A percentile compares a stretch with the other conserved stretches of the same genome.
phyloP scores from a whole-genome alignment of 306 rosid genomes.

The Sindora glabra region DNA sequence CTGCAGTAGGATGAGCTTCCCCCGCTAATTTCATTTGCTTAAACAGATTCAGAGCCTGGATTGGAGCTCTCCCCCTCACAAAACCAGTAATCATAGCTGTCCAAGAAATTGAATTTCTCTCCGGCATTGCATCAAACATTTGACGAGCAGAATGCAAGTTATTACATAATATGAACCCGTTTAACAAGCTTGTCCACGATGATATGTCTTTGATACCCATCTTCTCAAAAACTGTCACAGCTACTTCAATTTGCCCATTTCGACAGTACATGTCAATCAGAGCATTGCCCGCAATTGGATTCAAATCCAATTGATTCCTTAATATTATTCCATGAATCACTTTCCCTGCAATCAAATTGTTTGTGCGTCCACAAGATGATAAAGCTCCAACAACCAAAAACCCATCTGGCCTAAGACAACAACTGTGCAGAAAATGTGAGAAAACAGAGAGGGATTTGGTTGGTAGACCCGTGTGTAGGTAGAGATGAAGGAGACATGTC shows the following conservation, averaged over 20 bases:
- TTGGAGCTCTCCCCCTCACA: conserved; percentile 17
- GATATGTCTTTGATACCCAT: conserved; percentile 11
- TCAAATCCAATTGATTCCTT: conserved; percentile 8
- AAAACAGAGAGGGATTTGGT: conserved; percentile 3
- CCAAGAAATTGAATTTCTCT: conserved; percentile 20
- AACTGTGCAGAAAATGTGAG: background rate
- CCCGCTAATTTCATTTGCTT: background rate
- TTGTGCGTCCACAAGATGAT: conserved; percentile 15
- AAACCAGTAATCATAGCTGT: conserved; percentile 16
- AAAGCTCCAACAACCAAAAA: conserved; percentile 13
- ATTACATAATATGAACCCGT: background rate
- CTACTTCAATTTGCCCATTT: conserved; percentile 10
- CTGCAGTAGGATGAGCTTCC: background rate
- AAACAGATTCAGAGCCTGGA: conserved; percentile 20
- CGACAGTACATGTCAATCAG: conserved; percentile 19
- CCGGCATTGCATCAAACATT: conserved; percentile 15
- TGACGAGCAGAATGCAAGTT: background rate
- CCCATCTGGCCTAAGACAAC: conserved; percentile 10
- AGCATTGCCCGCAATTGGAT: conserved; percentile 11
- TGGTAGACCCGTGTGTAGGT: conserved; percentile 9
- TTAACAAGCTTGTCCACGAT: conserved; percentile 11
- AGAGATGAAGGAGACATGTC: conserved; percentile 18
- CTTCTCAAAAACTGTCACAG: conserved; percentile 1
- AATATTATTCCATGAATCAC: conserved; percentile 17
- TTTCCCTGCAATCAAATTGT: conserved; percentile 10